Evolutionary conservation across 2,329 filamentous ascomycete genomes (phyloP), one percentile per base, ranked within the genome.

Genomic region (Beauveria brongniartii): DNA sequence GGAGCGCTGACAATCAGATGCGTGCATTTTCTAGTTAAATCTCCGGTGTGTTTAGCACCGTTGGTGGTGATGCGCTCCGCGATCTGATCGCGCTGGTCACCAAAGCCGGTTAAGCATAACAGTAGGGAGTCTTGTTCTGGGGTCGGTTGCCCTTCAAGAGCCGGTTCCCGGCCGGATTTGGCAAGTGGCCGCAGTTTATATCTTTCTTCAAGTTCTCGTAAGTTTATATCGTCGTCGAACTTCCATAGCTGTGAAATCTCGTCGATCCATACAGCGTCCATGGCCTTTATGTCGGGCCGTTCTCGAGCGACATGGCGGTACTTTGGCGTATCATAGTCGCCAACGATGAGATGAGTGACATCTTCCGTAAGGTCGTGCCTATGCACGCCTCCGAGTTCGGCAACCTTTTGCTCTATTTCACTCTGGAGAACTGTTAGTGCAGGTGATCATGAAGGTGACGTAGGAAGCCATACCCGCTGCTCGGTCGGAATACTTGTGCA

Each of bases 261-360:
- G 61, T 93, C 86, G 55, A 99, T 82, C 90, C 92, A 99, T 69
- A 84, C 82, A n/a, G 88, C 84, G 48, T 84, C 84, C 77, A 99
- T 87, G 55, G 92, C 87, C 70, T 85, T 86, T 69, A 99, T 87
- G 69, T 99, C 94, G 53, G 88, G 86, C 57, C 94, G 84, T 72
- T 93, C 89, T 70, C 88, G 90, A 59, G 93, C 94, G 69, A 97
- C 93, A 79, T 96, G 96, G 73, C 87, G 89, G 75, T 99, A 99
- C 74, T 99, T 99, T 55, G 89, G 85, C 1, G 93, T 97, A 71
- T 93, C 85, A 69, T 91, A 89, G 68, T 90, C 87, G 72, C 92
- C 94, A 64, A 96, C 91, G 64, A 99, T 83, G 52, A 99, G 85
- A 77, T 99, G 94, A 5, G 94, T 97, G 53, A 96, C 91, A 72